phyloP scores from a whole-genome alignment of 371 early-diverging fungal genomes.

The Mucor indicus region DNA sequence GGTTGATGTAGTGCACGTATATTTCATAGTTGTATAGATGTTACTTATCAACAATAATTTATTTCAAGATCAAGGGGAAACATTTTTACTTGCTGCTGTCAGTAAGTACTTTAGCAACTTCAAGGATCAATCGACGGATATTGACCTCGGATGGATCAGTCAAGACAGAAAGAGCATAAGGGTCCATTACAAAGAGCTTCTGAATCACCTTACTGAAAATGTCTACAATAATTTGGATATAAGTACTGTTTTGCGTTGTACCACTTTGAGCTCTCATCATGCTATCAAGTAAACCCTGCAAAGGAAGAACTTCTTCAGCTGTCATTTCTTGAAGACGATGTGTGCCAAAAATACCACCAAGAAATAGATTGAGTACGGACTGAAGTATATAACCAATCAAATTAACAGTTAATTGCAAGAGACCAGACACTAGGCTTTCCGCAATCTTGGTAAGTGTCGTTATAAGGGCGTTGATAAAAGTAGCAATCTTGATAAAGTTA shows the following conservation, averaged over 20 bases:
- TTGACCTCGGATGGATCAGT: conserved; percentile 3
- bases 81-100: too few species aligned
- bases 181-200: neutral
- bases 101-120: too few species aligned
- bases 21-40: too few species aligned
- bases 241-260: neutral
- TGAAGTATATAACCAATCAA: neutral
- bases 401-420: neutral
- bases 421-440: too few species aligned
- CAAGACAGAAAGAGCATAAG: neutral
- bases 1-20: too few species aligned
- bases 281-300: neutral
- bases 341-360: neutral
- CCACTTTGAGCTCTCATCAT: conserved; percentile 1
- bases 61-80: too few species aligned
- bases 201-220: neutral
- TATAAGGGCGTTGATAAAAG: neutral
- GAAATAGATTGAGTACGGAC: neutral
- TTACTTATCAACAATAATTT: too few species aligned
- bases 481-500: neutral
- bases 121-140: too few species aligned
- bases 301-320: neutral
- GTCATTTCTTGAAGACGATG: conserved; percentile 2
- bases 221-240: neutral
- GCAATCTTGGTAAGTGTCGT: neutral